A percentile compares a stretch with the other conserved stretches of the same genome.
Conservation (phyloP, 805 yeast species). For the Naumovozyma baii region DNA sequence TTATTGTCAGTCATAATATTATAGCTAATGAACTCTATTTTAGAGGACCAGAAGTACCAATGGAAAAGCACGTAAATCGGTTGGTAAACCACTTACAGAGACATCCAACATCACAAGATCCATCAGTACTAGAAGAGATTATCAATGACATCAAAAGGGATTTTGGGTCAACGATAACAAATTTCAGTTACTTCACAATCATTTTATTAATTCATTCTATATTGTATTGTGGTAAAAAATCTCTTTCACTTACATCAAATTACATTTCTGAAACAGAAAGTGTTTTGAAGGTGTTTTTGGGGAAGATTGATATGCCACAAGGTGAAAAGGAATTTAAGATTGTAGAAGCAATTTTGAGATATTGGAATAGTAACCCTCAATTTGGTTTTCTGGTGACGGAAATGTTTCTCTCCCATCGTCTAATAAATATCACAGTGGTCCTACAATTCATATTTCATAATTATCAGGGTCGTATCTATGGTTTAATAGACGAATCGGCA, state of each 20-base stretch:
- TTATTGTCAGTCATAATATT: constrained; percentile 13
- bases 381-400: constrained; percentile 48
- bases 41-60: constrained; percentile 28
- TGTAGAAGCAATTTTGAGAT: constrained; percentile 43
- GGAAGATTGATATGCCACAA: background rate
- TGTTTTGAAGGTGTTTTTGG: constrained; percentile 19
- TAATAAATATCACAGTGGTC: constrained; percentile 33
- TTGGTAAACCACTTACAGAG: constrained; percentile 29
- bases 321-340: constrained; percentile 33
- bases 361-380: constrained; percentile 53
- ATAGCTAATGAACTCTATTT: constrained; percentile 29
- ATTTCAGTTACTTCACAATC: constrained; percentile 38
- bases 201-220: constrained; percentile 58
- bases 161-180: constrained; percentile 22
- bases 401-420: constrained; percentile 34
- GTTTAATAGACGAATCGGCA: constrained; percentile 35
- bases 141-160: constrained; percentile 18
- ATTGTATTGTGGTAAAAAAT: constrained; percentile 75
- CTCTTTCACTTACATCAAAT: constrained; percentile 62
- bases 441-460: constrained; percentile 34
- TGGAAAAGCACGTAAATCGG: constrained; percentile 22
- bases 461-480: constrained; percentile 16
- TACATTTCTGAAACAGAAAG: constrained; percentile 34
- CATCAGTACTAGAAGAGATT: constrained; percentile 15
- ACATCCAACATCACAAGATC: constrained; percentile 11